Conservation (phyloP, 1,284 basidiomycete genomes). For the Somion occarium region DNA sequence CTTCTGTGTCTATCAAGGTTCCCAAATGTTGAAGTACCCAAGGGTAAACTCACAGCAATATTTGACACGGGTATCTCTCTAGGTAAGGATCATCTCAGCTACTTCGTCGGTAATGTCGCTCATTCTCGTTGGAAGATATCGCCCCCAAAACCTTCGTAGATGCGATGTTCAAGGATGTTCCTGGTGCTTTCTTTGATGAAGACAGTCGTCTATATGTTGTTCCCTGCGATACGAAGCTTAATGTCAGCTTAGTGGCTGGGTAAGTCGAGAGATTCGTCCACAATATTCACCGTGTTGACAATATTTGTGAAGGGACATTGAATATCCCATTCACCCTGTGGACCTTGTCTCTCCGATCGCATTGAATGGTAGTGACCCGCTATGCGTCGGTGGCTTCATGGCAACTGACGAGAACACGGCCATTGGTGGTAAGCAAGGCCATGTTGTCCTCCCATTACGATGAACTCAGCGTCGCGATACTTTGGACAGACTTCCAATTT, state of each 20-base stretch:
- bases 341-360: not conserved
- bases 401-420: not conserved
- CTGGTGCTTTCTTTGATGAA: constrained; percentile 11
- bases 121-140: constrained; percentile 10
- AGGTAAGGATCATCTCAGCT: too few relatives aligned
- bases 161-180: constrained; percentile 17
- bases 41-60: not conserved
- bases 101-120: too few relatives aligned
- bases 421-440: constrained; percentile 1
- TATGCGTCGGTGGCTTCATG: not conserved
- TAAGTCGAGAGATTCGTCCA: not conserved
- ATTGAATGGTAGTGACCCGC: not conserved
- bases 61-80: constrained; percentile 2
- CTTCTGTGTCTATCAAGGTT: too few relatives aligned
- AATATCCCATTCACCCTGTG: constrained; percentile 12
- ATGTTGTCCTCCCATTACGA: not conserved
- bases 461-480: not conserved
- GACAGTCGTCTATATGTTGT: constrained; percentile 3
- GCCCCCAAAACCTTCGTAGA: constrained; percentile 17
- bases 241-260: constrained; percentile 12
- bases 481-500: constrained; percentile 11
- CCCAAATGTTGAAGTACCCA: not conserved
- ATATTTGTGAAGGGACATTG: not conserved
- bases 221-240: constrained; percentile 13
- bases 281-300: not conserved